Evolutionary conservation across 345 rosid species (phyloP).

Genomic region (Hibiscus syriacus): DNA sequence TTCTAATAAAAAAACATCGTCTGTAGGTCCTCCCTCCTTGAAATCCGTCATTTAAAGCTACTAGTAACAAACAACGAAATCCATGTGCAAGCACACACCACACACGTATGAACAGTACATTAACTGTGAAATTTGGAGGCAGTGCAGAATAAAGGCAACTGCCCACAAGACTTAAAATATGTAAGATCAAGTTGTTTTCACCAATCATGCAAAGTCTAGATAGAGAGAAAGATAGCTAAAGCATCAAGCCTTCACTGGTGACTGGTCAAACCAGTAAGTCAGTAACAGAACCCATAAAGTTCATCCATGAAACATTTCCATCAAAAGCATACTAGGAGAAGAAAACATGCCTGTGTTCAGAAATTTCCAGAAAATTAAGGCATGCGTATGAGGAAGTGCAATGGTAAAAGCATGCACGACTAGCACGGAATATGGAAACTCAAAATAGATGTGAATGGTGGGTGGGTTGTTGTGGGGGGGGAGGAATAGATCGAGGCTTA

Average conservation of each 20-base stretch:
- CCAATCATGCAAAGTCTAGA: no score
- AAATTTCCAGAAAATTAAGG: no score
- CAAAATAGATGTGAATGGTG: neutral
- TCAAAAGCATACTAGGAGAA: neutral
- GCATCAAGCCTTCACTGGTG: neutral
- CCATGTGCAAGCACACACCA: no score
- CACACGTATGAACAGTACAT: no score
- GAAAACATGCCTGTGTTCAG: no score
- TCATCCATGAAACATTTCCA: neutral
- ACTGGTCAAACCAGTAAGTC: neutral
- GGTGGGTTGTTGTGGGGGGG: neutral
- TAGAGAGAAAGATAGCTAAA: no score
- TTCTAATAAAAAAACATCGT: neutral
- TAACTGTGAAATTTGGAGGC: neutral
- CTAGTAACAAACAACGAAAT: neutral
- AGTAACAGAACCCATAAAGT: neutral
- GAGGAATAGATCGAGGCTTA: conserved; percentile 3
- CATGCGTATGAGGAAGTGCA: no score
- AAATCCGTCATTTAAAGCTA: neutral
- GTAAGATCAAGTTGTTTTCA: no score
- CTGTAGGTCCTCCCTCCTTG: no score
- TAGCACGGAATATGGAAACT: no score
- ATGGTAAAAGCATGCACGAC: no score
- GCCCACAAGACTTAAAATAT: neutral
- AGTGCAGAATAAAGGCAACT: neutral